Base-by-base conservation (phyloP, 2,329 filamentous ascomycete species). In the Aspergillus terreus region DNA sequence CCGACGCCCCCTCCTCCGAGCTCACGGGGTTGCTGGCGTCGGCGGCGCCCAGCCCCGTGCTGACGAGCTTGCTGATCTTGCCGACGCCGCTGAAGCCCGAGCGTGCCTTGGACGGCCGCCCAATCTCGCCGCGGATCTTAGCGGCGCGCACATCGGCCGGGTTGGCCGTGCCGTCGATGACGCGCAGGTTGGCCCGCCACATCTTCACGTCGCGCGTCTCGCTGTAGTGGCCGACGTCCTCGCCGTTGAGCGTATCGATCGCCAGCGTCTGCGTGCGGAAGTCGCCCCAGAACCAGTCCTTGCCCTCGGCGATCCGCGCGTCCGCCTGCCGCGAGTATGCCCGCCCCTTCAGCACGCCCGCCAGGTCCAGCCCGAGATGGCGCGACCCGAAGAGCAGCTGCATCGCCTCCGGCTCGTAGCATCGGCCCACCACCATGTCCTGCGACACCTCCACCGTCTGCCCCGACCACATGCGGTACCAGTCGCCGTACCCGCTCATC, bases 281-380 rank as follows among this genome's bases (percentile, higher is more conserved):
- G 47, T 85, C 81, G 0, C 75, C 80, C 77, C 79, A 83, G 62
- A 78, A 82, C 81, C 81, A 85, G 0, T 68, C 65, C 23, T 75
- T 72, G 12, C 69, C 73, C 1, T 60, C 47, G 0, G 67, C 60
- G 25, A 84, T 80, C 2, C 81, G 78, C 1, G 68, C 54, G 51
- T 85, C 79, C 14, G 73, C 67, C 11, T 69, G 55, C 0, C 64
- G 59, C 1, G 78, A 75, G 58, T 75, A 83, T 1, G 63, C 57
- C 2, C 82, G 74, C 1, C 73, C 79, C n/a, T 71, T 66, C 0
- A 72, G 45, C 1, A 81, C 65, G 2, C 76, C 74, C 11, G 67
- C 59, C 0, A 79, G 58, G n/a, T 83, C 82, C 9, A 69, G 64
- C 11, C 70, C 68, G 1, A 82, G 62, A 1, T 54, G 56, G 10